These are phyloP conservation scores for Tetradesmus lagerheimii DNA, from an alignment of 139 green algal species.

Conservation along the genomic window DNA sequence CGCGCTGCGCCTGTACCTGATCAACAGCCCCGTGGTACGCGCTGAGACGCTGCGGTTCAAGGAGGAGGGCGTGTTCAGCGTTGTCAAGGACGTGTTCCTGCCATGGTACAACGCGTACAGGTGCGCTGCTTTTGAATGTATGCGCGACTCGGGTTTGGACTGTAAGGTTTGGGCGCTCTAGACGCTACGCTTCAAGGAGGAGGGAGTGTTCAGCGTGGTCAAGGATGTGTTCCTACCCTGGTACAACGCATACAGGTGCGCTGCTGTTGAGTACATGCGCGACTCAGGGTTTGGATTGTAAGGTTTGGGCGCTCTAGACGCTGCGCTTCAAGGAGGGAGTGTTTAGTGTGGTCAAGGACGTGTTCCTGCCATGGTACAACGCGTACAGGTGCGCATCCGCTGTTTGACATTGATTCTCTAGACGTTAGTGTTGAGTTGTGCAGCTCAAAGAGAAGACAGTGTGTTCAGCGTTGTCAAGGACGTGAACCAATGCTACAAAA, in stretches of 20 bases:
- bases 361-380: conserved; percentile 99
- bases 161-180: conserved; percentile 37
- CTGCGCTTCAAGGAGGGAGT: conserved; percentile 97
- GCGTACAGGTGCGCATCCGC: conserved; percentile 79
- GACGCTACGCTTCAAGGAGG: conserved; percentile 93
- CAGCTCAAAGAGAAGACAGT: conserved; percentile 96
- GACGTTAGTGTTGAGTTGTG: too few species aligned
- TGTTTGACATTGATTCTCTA: conserved; percentile 56
- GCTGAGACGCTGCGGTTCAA: conserved; percentile 95
- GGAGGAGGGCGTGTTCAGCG: conserved; percentile 95
- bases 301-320: too few species aligned
- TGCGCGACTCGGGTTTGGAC: not conserved
- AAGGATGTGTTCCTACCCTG: conserved; percentile 99
- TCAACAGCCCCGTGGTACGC: conserved; percentile 89
- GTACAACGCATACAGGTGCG: conserved; percentile 97
- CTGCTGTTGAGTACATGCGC: too few species aligned
- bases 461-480: conserved; percentile 95
- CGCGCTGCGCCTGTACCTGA: conserved; percentile 98
- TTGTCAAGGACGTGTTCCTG: conserved; percentile 98
- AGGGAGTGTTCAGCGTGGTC: conserved; percentile 93
- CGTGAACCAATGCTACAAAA: too few species aligned
- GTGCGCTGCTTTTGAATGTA: conserved; percentile 11
- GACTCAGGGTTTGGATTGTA: too few species aligned
- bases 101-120: conserved; percentile 99
- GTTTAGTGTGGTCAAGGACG: conserved; percentile 93